Base-by-base conservation (phyloP, 2,329 filamentous ascomycete genomes). In the Aspergillus proliferans region DNA sequence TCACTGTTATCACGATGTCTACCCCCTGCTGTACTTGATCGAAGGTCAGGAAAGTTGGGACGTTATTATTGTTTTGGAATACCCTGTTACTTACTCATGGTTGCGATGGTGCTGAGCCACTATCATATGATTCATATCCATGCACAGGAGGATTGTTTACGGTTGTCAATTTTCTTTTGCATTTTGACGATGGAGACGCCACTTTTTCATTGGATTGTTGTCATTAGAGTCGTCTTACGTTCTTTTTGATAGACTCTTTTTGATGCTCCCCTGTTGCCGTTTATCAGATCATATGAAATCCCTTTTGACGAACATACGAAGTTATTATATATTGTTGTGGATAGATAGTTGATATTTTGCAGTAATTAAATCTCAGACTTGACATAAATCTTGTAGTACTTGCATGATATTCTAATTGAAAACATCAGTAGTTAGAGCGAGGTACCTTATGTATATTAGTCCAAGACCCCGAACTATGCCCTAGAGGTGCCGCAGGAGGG, bases 301-400 rank as follows among this genome's bases (percentile, higher is more conserved):
- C 34, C 55, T 36, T 48, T 45, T 50, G 47, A 55, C 53, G 55
- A 54, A 58, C 48, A 56, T 58, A 57, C 50, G 48, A 47, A 47
- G 48, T 49, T 47, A 50, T 43, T 30, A 49, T 55, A 39, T 19
- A 39, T 39, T 39, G n/a, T 15, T 39, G 19, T 18, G 19, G 15
- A 39, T 39, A 39, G 10, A 18, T 39, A 39, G 19, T 39, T 15
- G 19, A 39, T 19, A 39, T 39, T 39, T 39, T 39, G 36, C n/a
- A 39, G 15, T 39, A 15, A 39, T 18, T 39, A 12, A 19, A 19
- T 18, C 18, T 26, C 12, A 39, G 26, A 28, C 10, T 12, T 12
- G 26, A 12, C 4, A 12, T 30, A 2, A 30, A 30, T 30, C 10
- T 7, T 12, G 10, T 30, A 12, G 26, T 30, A 15, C 15, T 15